Evolutionary conservation across 495 filamentous ascomycete species (phyloP).

Genomic region (Annulohypoxylon maeteangense): DNA sequence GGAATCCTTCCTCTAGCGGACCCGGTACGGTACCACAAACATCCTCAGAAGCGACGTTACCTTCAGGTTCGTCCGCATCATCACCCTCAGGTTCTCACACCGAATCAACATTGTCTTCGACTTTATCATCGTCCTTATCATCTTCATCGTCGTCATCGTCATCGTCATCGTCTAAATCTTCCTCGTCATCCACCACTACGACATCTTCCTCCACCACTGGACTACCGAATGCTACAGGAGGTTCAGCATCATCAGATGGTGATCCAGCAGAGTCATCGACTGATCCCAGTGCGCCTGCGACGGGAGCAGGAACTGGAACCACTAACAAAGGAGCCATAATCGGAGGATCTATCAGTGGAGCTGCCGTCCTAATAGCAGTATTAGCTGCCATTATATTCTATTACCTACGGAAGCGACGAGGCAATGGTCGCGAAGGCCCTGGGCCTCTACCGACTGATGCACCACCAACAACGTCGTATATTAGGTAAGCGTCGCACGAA

Average conservation of each 20-base stretch:
- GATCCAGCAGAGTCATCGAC: slow-evolving; percentile 19
- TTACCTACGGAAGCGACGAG: slow-evolving; percentile 47
- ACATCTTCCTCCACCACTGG: slow-evolving; percentile 21
- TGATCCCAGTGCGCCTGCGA: slow-evolving; percentile 20
- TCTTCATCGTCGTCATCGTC: slow-evolving; percentile 37
- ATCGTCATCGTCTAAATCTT: slow-evolving; percentile 29
- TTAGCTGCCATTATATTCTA: slow-evolving; percentile 43
- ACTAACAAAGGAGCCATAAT: slow-evolving; percentile 56
- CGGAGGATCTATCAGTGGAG: slow-evolving; percentile 56
- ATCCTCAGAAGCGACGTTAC: slow-evolving; percentile 24
- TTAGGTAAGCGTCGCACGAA: slow-evolving; percentile 41
- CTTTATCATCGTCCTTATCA: slow-evolving; percentile 23
- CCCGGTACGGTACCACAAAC: slow-evolving; percentile 22
- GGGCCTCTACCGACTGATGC: slow-evolving; percentile 36
- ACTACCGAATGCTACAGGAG: slow-evolving; percentile 8
- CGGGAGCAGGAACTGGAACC: slow-evolving; percentile 11
- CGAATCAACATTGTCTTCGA: slow-evolving; percentile 32
- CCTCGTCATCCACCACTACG: slow-evolving; percentile 20
- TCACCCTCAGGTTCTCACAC: too few relatives aligned
- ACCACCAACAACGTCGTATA: slow-evolving; percentile 46
- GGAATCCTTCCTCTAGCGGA: slow-evolving; percentile 13
- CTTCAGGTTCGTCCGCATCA: slow-evolving; percentile 28
- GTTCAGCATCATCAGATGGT: slow-evolving; percentile 9
- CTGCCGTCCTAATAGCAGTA: slow-evolving; percentile 49
- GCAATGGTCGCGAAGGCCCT: slow-evolving; percentile 51